Evolutionary conservation across 139 green algal species (phyloP).

Genomic region (Coccomyxa sp.): DNA sequence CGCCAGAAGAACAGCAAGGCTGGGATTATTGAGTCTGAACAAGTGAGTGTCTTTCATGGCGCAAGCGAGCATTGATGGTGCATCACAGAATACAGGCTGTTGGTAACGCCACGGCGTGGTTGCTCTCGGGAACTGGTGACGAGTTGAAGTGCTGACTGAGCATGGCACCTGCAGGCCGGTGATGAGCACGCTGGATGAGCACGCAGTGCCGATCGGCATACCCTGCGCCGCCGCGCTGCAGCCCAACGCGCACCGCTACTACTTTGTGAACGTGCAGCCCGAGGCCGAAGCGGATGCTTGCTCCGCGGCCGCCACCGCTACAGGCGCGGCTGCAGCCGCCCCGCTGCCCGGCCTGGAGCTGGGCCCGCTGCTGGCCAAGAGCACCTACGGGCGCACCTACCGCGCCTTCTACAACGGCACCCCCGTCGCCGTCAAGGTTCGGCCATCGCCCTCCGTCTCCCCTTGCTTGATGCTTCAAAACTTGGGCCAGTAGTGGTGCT

Average conservation of each 20-base stretch:
- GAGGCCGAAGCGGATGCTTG: not conserved
- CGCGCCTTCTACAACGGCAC: not conserved
- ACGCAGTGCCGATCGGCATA: not conserved
- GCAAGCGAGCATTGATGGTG: no score
- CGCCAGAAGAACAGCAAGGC: no score
- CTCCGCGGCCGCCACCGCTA: not conserved
- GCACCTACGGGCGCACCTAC: not conserved
- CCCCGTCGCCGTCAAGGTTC: not conserved
- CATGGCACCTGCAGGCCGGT: not conserved
- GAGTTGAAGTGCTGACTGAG: not conserved
- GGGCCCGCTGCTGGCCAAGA: not conserved
- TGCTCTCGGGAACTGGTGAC: no score
- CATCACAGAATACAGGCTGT: no score
- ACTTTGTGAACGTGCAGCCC: not conserved
- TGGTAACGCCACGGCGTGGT: no score
- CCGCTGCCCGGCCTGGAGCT: not conserved
- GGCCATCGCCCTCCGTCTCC: no score
- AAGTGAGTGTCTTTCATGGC: no score
- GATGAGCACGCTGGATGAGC: not conserved
- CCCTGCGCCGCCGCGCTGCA: not conserved
- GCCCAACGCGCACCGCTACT: not conserved
- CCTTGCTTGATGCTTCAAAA: no score
- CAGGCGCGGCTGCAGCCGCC: no score
- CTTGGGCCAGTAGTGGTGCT: no score
- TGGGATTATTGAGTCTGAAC: no score